A percentile compares a stretch with the other conserved stretches of the same genome.
These are phyloP conservation scores for Ganoderma meredithae DNA, from an alignment of 1,284 basidiomycete species.

Conservation along the genomic window DNA sequence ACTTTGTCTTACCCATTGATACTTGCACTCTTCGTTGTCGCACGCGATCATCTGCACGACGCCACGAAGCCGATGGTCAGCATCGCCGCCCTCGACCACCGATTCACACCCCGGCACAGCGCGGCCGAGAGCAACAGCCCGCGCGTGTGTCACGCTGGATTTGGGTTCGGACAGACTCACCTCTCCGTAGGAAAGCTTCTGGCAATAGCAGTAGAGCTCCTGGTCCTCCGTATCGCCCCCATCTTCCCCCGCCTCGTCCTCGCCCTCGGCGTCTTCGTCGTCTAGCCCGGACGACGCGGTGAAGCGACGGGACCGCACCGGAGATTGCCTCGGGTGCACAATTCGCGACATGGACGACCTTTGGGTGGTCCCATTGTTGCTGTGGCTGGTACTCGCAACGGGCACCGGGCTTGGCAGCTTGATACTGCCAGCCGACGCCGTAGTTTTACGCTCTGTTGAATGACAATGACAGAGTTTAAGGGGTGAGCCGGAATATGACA, in stretches of 20 bases:
- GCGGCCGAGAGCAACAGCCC: constrained; percentile 7
- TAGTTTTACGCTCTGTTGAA: constrained; percentile 37
- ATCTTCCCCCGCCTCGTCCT: constrained; percentile 53
- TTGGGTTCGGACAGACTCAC: constrained; percentile 45
- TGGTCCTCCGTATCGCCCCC: constrained; percentile 60
- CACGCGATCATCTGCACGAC: constrained; percentile 70
- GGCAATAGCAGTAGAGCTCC: constrained; percentile 71
- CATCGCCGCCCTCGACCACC: constrained; percentile 15
- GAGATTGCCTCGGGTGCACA: constrained; percentile 41
- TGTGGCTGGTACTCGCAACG: constrained; percentile 24
- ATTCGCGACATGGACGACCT: constrained; percentile 40
- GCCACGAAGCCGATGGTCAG: constrained; percentile 15
- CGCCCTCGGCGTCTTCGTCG: constrained; percentile 54
- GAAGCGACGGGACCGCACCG: constrained; percentile 44
- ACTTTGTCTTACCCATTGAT: constrained; percentile 69
- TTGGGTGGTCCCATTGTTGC: constrained; percentile 7
- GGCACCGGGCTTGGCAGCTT: constrained; percentile 48
- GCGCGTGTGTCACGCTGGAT: not conserved
- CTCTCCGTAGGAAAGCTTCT: constrained; percentile 70
- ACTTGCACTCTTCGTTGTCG: constrained; percentile 70
- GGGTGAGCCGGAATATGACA: constrained; percentile 12
- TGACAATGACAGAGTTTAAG: constrained; percentile 1
- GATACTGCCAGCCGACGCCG: constrained; percentile 40
- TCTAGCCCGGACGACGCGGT: constrained; percentile 49
- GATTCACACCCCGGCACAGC: constrained; percentile 10